Conservation (phyloP, 202 grass and related monocot species). For the Thinopyrum obtusiflorum region DNA sequence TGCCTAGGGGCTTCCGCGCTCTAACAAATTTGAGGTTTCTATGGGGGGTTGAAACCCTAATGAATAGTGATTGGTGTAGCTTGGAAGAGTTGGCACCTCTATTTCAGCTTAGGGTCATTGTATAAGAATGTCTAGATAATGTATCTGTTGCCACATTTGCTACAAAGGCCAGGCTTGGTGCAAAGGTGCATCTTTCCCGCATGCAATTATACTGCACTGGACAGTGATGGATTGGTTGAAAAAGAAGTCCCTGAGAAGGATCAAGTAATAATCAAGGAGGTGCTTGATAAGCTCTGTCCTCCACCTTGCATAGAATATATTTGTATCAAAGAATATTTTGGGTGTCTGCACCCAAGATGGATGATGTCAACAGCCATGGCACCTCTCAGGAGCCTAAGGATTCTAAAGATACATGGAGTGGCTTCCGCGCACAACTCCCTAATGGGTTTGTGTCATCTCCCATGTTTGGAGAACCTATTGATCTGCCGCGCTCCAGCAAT, state of each 20-base stretch:
- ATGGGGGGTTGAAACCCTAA: too few species aligned
- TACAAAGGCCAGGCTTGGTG: neutral
- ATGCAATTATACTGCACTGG: neutral
- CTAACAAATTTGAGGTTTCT: too few species aligned
- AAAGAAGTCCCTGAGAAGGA: neutral
- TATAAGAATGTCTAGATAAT: too few species aligned
- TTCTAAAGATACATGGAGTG: too few species aligned
- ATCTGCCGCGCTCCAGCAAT: too few species aligned
- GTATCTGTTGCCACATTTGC: neutral
- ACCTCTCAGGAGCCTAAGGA: neutral
- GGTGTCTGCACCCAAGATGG: slow-evolving; percentile 9
- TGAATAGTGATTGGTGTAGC: too few species aligned
- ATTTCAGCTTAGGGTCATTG: too few species aligned
- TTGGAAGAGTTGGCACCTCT: too few species aligned
- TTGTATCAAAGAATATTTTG: neutral
- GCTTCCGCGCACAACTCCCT: too few species aligned
- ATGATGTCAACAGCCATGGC: neutral
- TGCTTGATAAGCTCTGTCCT: slow-evolving; percentile 11
- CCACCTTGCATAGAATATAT: neutral
- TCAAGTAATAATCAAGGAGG: neutral
- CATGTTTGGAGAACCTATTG: too few species aligned
- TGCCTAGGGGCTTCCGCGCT: neutral
- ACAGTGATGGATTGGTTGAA: too few species aligned
- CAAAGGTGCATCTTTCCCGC: neutral
- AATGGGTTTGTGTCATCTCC: too few species aligned